Evolutionary conservation across 1,284 basidiomycete genomes (phyloP).

Genomic region (Rhodotorula sp.): DNA sequence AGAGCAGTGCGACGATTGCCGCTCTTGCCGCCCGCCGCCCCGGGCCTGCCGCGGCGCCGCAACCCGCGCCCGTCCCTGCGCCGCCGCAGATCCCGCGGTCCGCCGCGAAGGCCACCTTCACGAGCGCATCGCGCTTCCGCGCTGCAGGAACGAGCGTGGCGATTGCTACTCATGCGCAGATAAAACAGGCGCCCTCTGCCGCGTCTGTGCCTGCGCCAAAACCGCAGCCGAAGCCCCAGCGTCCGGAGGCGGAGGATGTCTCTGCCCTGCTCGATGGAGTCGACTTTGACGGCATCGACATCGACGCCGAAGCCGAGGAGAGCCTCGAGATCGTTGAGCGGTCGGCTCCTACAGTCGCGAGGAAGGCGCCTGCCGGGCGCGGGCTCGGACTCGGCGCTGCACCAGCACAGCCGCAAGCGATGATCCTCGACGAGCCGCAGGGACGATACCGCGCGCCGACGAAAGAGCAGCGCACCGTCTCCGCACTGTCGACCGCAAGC

Average conservation of each 20-base stretch:
- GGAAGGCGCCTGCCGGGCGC: neutral
- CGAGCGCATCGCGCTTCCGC: neutral
- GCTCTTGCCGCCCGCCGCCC: conserved; percentile 7
- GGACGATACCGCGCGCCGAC: neutral
- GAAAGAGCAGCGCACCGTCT: conserved; percentile 7
- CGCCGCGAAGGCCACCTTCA: neutral
- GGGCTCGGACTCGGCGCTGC: neutral
- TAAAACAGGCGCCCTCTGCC: neutral
- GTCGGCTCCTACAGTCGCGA: neutral
- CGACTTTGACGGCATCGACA: conserved; percentile 8
- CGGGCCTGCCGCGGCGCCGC: neutral
- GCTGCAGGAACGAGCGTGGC: neutral
- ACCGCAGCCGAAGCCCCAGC: neutral
- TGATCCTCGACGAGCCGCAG: neutral
- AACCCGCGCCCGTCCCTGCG: neutral
- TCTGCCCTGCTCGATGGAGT: conserved; percentile 3
- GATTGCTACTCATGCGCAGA: neutral
- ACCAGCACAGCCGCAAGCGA: neutral
- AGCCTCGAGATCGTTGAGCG: conserved; percentile 6
- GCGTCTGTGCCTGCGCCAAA: neutral
- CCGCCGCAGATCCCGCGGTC: neutral
- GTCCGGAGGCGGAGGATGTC: neutral
- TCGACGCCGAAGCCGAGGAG: neutral
- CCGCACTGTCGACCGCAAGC: conserved; percentile 10
- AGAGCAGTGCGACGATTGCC: conserved; percentile 22